Evolutionary conservation across 805 yeast genomes (phyloP), one percentile per base, ranked within the genome.

Genomic region (Candida endomychidarum): DNA sequence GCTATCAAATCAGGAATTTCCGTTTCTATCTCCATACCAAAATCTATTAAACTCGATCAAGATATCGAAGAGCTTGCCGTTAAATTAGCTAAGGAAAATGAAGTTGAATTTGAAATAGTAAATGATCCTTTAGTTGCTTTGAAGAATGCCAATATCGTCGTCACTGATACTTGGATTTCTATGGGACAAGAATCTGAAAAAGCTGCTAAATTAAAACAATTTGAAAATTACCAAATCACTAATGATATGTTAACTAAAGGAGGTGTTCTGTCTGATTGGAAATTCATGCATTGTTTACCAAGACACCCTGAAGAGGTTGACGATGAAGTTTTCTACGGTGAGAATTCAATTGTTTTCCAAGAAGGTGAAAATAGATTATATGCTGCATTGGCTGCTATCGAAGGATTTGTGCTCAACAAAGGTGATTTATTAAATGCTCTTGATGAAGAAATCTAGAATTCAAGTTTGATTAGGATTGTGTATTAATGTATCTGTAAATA

Each of bases 281-380:
- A 80, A 60, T 93, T 93, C 66, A 90, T 93, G 98, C 99, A 93
- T 62, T 93, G 99, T 64, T 73, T 93, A 51, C 99, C 99, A 49
- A 83, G 99, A 66, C 96, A 93, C 53, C 76, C 79, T 19, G 96
- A 90, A 61, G 99, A 93, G 65, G 99, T 93, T 25, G 76, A 80
- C 26, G 99, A 93, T 61, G 96, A 85, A 32, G 93, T 93, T 2
- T 93, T 93, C 59, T 91, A 91, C 67, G 70, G 89, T 39, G 80
- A 80, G 23, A 56, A 56, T 28, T 87, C 96, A 2, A 66, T 93
- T 41, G 99, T 93, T 3, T 93, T 93, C 63, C 83, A 81, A 52
- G 97, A 93, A 70, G 99, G 96, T 34, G 99, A 93, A 68, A 93
- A 93, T 67, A 77, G 99, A 63, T 67, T 93, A 17, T 93, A 93